Conservation (phyloP, 805 yeast species). For the Priceomyces medius region DNA sequence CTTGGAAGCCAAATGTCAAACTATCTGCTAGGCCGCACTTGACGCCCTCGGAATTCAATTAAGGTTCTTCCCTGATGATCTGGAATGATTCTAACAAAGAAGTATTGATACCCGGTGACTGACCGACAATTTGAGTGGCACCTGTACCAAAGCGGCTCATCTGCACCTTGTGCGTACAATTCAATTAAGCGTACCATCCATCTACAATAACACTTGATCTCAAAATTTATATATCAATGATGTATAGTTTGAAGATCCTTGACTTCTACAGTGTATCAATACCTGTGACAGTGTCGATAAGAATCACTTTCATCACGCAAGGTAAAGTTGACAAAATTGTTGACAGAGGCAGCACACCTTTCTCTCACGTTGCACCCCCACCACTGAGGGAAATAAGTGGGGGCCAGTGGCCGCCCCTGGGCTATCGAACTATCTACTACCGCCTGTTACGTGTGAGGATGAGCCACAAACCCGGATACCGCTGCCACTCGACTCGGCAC, state of each 20-base stretch:
- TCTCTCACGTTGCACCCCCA: too few relatives aligned
- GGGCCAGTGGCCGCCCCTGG: neutral
- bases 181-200: too few relatives aligned
- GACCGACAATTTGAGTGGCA: neutral
- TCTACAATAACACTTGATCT: too few relatives aligned
- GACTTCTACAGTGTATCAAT: too few relatives aligned
- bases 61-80: neutral
- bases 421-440: neutral
- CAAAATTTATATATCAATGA: too few relatives aligned
- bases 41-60: neutral
- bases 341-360: too few relatives aligned
- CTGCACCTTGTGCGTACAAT: too few relatives aligned
- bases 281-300: too few relatives aligned
- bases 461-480: neutral
- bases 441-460: neutral
- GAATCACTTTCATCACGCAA: too few relatives aligned
- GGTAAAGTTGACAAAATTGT: too few relatives aligned
- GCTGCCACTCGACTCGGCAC: neutral
- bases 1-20: slow-evolving; percentile 3
- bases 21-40: neutral
- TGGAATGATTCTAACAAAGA: neutral
- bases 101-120: neutral
- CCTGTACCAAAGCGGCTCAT: neutral
- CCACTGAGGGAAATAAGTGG: neutral
- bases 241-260: too few relatives aligned